Conservation (phyloP, 1,139 yeast genomes). For the Sugiyamaella sp. region DNA sequence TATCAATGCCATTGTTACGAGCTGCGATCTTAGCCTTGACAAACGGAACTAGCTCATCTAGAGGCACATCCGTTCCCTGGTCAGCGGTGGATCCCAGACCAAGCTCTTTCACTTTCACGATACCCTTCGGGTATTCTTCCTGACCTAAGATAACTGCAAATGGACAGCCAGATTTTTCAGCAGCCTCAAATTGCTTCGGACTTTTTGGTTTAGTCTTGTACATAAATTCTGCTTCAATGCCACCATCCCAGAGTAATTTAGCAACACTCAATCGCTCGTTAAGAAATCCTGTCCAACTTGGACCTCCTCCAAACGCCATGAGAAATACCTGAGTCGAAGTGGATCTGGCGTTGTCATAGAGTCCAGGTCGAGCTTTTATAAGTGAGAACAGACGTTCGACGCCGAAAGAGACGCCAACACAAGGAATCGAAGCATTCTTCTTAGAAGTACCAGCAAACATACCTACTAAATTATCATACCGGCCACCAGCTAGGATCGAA, state of each 20-base stretch:
- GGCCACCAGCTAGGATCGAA: slow-evolving; percentile 97
- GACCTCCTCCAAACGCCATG: slow-evolving; percentile 99
- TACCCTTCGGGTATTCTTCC: slow-evolving; percentile 83
- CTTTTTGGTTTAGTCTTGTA: slow-evolving; percentile 92
- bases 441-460: slow-evolving; percentile 83
- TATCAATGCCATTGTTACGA: slow-evolving; percentile 32
- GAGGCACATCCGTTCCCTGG: slow-evolving; percentile 75
- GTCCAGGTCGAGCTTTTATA: slow-evolving; percentile 69
- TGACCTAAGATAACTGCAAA: slow-evolving; percentile 92
- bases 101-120: slow-evolving; percentile 79
- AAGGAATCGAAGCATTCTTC: slow-evolving; percentile 79
- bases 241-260: slow-evolving; percentile 81
- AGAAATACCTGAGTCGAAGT: slow-evolving; percentile 89
- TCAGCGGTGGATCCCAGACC: slow-evolving; percentile 90
- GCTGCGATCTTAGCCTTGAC: slow-evolving; percentile 57
- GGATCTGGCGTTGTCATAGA: slow-evolving; percentile 67
- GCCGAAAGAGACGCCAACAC: slow-evolving; percentile 96
- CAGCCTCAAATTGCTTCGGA: slow-evolving; percentile 95
- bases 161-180: slow-evolving; percentile 91
- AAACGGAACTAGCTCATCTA: slow-evolving; percentile 58
- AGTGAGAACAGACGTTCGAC: slow-evolving; percentile 92
- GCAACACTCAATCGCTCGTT: slow-evolving; percentile 89
- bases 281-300: slow-evolving; percentile 90
- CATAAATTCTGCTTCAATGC: slow-evolving; percentile 85
- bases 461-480: slow-evolving; percentile 93